A percentile compares a stretch with the other conserved stretches of the same genome.
Evolutionary conservation across 1,139 yeast genomes (phyloP).

Genomic region (Protomyces inouyei): DNA sequence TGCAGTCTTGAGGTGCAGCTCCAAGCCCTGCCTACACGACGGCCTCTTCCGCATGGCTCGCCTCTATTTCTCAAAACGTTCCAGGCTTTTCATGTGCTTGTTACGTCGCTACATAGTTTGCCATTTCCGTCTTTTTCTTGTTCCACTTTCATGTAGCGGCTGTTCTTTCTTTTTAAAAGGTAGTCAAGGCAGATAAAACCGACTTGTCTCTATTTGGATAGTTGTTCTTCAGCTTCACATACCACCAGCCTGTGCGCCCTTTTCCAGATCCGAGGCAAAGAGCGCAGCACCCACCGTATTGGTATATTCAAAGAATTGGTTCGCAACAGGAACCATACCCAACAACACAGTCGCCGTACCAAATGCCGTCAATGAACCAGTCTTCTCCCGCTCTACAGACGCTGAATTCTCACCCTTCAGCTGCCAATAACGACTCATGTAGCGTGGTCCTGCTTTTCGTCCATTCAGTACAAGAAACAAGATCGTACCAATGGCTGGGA

Average conservation of each 20-base stretch:
- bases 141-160: too few relatives aligned
- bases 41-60: too few relatives aligned
- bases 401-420: constrained; percentile 10
- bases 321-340: constrained; percentile 21
- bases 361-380: constrained; percentile 18
- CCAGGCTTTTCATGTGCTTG: too few relatives aligned
- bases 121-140: too few relatives aligned
- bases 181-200: too few relatives aligned
- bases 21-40: too few relatives aligned
- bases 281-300: constrained; percentile 24
- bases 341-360: constrained; percentile 18
- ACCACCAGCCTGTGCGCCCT: constrained; percentile 37
- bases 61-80: too few relatives aligned
- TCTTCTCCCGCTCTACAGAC: constrained; percentile 1
- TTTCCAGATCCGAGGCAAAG: constrained; percentile 53
- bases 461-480: constrained; percentile 24
- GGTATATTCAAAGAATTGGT: constrained; percentile 12
- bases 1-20: not conserved
- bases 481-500: constrained; percentile 24
- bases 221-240: not conserved
- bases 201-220: too few relatives aligned
- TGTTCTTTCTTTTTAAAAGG: too few relatives aligned
- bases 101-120: too few relatives aligned
- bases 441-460: constrained; percentile 9
- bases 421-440: constrained; percentile 15